These are phyloP conservation scores for Yarrowia sp. DNA, from an alignment of 805 yeast genomes.

Conservation along the genomic window DNA sequence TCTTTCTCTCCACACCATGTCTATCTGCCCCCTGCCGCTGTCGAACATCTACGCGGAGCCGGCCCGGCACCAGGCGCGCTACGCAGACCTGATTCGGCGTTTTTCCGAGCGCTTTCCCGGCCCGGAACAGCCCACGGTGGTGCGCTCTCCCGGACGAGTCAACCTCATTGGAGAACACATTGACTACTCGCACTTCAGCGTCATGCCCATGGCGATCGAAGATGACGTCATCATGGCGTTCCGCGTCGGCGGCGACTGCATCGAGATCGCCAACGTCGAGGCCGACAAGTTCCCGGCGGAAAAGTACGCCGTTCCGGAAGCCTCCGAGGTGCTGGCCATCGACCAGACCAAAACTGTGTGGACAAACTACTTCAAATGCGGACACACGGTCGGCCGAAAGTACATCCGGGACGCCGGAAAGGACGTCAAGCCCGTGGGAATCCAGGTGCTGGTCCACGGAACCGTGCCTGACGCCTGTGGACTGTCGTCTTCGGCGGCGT, in stretches of 20 bases:
- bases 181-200: conserved; percentile 71
- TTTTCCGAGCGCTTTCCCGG: conserved; percentile 42
- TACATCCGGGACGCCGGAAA: conserved; percentile 43
- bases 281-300: conserved; percentile 46
- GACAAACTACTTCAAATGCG: conserved; percentile 75
- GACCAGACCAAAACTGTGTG: conserved; percentile 61
- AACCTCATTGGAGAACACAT: conserved; percentile 78
- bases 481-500: conserved; percentile 73
- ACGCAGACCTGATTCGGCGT: conserved; percentile 40
- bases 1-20: neutral
- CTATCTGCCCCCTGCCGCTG: conserved; percentile 15
- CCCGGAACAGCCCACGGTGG: conserved; percentile 54
- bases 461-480: conserved; percentile 78
- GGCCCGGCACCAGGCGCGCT: conserved; percentile 42
- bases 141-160: conserved; percentile 78
- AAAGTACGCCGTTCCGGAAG: conserved; percentile 40
- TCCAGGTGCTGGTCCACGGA: conserved; percentile 64
- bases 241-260: conserved; percentile 42
- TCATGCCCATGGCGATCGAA: conserved; percentile 76
- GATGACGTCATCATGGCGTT: conserved; percentile 64
- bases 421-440: conserved; percentile 46
- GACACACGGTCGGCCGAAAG: conserved; percentile 64
- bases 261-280: conserved; percentile 51
- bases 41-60: conserved; percentile 42
- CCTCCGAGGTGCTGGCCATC: conserved; percentile 51